Evolutionary conservation across 768 basidiomycete genomes (phyloP).

Genomic region (Leccinum broughii): DNA sequence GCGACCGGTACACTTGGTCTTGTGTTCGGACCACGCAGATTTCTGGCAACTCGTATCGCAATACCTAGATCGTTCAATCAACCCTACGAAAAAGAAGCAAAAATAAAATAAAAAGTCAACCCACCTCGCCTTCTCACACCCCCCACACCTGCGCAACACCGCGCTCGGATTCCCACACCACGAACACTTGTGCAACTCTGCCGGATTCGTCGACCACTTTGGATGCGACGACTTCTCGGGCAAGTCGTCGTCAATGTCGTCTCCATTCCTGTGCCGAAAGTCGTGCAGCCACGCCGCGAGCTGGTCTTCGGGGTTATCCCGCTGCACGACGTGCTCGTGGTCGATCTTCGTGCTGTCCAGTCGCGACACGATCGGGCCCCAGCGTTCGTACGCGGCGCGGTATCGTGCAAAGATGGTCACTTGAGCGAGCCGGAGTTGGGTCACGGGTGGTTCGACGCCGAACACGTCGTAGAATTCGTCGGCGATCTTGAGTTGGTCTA

Average conservation of each 20-base stretch:
- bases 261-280: slow-evolving; percentile 43
- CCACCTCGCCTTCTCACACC: slow-evolving; percentile 44
- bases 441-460: slow-evolving; percentile 47
- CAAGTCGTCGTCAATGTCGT: slow-evolving; percentile 33
- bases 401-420: slow-evolving; percentile 51
- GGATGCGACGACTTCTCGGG: slow-evolving; percentile 39
- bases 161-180: slow-evolving; percentile 63
- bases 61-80: slow-evolving; percentile 2
- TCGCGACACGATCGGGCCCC: slow-evolving; percentile 43
- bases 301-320: slow-evolving; percentile 53
- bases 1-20: slow-evolving; percentile 13
- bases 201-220: slow-evolving; percentile 47
- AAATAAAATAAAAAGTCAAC: neutral
- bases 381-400: slow-evolving; percentile 45
- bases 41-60: slow-evolving; percentile 19
- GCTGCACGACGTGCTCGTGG: slow-evolving; percentile 32
- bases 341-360: slow-evolving; percentile 34
- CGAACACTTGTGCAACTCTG: slow-evolving; percentile 59
- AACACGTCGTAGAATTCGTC: slow-evolving; percentile 53
- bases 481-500: slow-evolving; percentile 46
- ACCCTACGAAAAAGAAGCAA: neutral
- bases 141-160: slow-evolving; percentile 50
- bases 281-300: slow-evolving; percentile 59
- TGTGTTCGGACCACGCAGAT: slow-evolving; percentile 19
- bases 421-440: slow-evolving; percentile 53